Conservation (phyloP, 805 yeast genomes). For the Myxozyma vanderwaltii region DNA sequence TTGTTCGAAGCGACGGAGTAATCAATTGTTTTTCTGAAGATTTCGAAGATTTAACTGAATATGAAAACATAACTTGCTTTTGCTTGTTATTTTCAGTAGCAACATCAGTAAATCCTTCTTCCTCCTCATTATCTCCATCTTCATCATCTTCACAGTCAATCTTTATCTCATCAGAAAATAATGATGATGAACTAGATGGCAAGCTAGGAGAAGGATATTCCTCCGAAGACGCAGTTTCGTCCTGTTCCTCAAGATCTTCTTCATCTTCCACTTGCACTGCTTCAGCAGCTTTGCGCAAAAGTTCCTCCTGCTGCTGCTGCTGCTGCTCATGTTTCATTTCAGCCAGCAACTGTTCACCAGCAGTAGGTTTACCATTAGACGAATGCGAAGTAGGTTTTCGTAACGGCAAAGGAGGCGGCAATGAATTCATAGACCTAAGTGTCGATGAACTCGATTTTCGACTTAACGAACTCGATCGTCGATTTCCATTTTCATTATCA, state of each 20-base stretch:
- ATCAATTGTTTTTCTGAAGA: conserved; percentile 3
- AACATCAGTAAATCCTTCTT: background rate
- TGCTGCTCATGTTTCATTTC: conserved; percentile 1
- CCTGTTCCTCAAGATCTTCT: background rate
- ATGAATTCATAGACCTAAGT: conserved; percentile 12
- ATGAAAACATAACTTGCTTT: conserved; percentile 20
- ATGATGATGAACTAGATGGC: conserved; percentile 6
- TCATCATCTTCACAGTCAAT: background rate
- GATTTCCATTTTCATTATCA: conserved; percentile 5
- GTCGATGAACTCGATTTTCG: conserved; percentile 12
- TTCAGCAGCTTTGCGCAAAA: background rate
- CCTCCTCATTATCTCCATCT: background rate
- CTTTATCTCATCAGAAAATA: conserved; percentile 8
- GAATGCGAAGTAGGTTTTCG: conserved; percentile 6
- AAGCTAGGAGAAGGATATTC: background rate
- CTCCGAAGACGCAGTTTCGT: background rate
- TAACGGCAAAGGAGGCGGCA: conserved; percentile 34
- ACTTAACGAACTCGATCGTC: background rate
- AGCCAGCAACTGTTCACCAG: background rate
- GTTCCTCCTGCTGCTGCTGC: background rate
- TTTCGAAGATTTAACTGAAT: conserved; percentile 17
- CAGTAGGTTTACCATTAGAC: conserved; percentile 1
- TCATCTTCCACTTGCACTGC: background rate
- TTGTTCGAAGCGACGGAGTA: conserved; percentile 17
- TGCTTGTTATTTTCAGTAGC: conserved; percentile 7